phyloP scores from a whole-genome alignment of 2,329 filamentous ascomycete species.

The Penicillium polonicum region DNA sequence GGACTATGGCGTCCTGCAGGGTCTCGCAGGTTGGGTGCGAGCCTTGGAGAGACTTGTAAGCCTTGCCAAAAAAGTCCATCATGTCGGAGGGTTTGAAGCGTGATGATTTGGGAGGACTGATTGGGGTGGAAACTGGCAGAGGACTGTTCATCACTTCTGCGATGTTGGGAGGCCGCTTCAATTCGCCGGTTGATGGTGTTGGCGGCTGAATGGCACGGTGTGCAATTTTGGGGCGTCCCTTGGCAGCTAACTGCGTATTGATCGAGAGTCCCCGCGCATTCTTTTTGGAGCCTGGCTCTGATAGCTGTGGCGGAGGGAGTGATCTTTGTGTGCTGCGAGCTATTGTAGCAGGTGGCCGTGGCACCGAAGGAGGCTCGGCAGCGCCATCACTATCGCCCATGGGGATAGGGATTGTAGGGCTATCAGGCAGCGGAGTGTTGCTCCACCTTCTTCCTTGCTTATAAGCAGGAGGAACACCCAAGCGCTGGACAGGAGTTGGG shows the following conservation, averaged over 20 bases:
- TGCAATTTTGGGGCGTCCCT: slow-evolving; percentile 33
- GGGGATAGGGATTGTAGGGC: slow-evolving; percentile 34
- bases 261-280: slow-evolving; percentile 44
- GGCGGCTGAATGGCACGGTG: slow-evolving; percentile 40
- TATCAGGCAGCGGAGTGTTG: slow-evolving; percentile 35
- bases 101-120: slow-evolving; percentile 24
- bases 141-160: slow-evolving; percentile 45
- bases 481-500: slow-evolving; percentile 19
- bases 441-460: slow-evolving; percentile 35
- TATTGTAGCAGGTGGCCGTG: slow-evolving; percentile 12
- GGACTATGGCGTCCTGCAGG: slow-evolving; percentile 44
- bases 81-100: slow-evolving; percentile 41
- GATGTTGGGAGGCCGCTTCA: slow-evolving; percentile 37
- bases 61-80: slow-evolving; percentile 44
- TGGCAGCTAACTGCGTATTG: slow-evolving; percentile 39
- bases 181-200: slow-evolving; percentile 29
- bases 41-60: slow-evolving; percentile 34
- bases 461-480: slow-evolving; percentile 33
- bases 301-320: slow-evolving; percentile 16
- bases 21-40: slow-evolving; percentile 42
- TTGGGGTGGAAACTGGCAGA: slow-evolving; percentile 29
- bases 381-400: slow-evolving; percentile 10
- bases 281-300: slow-evolving; percentile 30
- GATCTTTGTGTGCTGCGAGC: slow-evolving; percentile 12
- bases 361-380: slow-evolving; percentile 7